Evolutionary conservation across 2,329 filamentous ascomycete species (phyloP), one percentile per base, ranked within the genome.

Genomic region (Phaeosphaeria sp.): DNA sequence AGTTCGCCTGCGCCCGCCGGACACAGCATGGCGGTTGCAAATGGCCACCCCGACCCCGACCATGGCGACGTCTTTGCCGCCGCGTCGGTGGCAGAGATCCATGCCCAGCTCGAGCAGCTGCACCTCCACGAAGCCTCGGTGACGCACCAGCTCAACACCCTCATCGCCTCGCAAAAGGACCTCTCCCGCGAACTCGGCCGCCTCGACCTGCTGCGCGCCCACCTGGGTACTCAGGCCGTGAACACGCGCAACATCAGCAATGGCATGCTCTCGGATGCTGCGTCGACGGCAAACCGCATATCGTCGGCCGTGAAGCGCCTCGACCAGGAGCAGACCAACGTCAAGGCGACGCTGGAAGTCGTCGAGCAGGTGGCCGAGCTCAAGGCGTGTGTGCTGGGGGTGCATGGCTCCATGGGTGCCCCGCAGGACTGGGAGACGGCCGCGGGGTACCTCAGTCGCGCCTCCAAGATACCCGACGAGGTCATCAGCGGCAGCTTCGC

Each of bases 401-500:
- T 98, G 11, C 89, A 94, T 24, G 95, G 93, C 18, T 96, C 91
- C 58, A 99, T 99, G 95, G 95, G 94, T 33, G 94, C 93, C 4
- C 92, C 95, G 43, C 95, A 99, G 78, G 95, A 99, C 80, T 99
- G 95, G 95, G 95, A 99, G 78, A 95, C 92, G 2, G 95, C 95
- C 3, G 95, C 95, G 1, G 91, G 86, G 47, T 98, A 98, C 77
- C 85, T 99, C 57, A 87, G 91, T 62, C 87, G 94, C 45, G 93
- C 95, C 6, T 88, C 88, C 59, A 88, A 90, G 65, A 88, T 99
- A 13, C 93, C 94, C 0, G 84, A 88, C 50, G 84, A 90, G 1
- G 94, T 99, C 50, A 84, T 93, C 50, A 86, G 90, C 65, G 92
- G 95, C 24, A 86, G 88, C 17, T 99, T 99, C 74, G 94, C 95